Evolutionary conservation across 2,329 filamentous ascomycete species (phyloP).

Genomic region (Stenocarpella maydis): DNA sequence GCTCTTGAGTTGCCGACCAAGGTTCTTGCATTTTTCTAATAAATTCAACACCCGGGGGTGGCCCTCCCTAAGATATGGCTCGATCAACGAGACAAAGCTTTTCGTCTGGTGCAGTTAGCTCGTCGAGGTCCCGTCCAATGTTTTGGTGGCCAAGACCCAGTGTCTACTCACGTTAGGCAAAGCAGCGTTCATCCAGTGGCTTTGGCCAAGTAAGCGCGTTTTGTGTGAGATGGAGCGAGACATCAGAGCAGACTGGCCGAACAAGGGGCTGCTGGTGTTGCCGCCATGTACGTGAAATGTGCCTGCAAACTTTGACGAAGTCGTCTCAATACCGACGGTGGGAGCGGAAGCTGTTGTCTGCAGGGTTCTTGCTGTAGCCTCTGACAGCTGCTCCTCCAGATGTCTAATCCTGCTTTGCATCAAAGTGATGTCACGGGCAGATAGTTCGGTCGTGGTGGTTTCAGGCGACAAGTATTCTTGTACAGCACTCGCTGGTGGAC

Average conservation of each 20-base stretch:
- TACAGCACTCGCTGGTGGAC: not conserved
- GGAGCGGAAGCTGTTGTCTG: conserved; percentile 34
- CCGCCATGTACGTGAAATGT: conserved; percentile 55
- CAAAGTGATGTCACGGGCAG: conserved; percentile 45
- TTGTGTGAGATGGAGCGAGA: conserved; percentile 31
- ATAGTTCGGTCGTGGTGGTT: conserved; percentile 30
- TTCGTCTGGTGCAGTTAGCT: not conserved
- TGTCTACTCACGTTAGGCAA: conserved; percentile 9
- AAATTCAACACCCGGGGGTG: conserved; percentile 37
- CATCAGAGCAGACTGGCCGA: not conserved
- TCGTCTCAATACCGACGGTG: conserved; percentile 42
- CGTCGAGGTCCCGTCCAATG: not conserved
- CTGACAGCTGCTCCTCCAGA: conserved; percentile 52
- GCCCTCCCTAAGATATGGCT: conserved; percentile 1
- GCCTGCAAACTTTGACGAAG: conserved; percentile 50
- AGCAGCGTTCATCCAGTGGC: conserved; percentile 29
- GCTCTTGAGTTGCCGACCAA: conserved; percentile 52
- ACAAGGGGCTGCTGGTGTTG: conserved; percentile 25
- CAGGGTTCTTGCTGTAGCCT: conserved; percentile 27
- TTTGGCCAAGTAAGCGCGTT: conserved; percentile 34
- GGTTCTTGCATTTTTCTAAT: conserved; percentile 50
- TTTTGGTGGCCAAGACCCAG: too few relatives aligned
- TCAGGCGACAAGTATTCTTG: conserved; percentile 31
- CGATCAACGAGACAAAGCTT: conserved; percentile 4
- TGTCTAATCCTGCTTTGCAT: conserved; percentile 51